These are phyloP conservation scores for Cryoendolithus antarcticus DNA, from an alignment of 2,329 filamentous ascomycete genomes.

Conservation along the genomic window DNA sequence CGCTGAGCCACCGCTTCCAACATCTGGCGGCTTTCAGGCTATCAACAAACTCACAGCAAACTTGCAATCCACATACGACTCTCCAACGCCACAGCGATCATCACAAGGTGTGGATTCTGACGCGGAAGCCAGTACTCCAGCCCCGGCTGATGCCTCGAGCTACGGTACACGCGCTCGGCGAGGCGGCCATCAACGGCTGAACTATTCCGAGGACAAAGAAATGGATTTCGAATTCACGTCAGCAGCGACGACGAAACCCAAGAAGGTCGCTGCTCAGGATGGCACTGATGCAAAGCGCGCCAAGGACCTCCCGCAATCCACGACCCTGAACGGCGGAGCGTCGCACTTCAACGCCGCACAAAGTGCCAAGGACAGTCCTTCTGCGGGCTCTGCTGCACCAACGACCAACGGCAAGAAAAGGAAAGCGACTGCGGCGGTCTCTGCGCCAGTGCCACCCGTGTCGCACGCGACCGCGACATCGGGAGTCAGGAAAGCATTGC, in stretches of 20 bases:
- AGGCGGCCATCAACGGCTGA: constrained; percentile 64
- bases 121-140: not conserved
- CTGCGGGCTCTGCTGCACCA: constrained; percentile 48
- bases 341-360: constrained; percentile 4
- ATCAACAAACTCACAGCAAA: too few species aligned
- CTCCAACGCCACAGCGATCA: not conserved
- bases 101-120: not conserved
- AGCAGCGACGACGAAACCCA: constrained; percentile 23
- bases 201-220: constrained; percentile 93
- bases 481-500: constrained; percentile 10
- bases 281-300: constrained; percentile 8
- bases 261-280: constrained; percentile 21
- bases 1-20: too few species aligned
- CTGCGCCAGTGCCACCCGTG: constrained; percentile 11
- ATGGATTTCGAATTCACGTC: constrained; percentile 64
- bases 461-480: constrained; percentile 13
- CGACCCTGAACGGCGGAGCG: constrained; percentile 7
- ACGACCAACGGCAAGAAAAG: constrained; percentile 61
- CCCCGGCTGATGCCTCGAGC: constrained; percentile 23
- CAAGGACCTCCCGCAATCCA: constrained; percentile 7
- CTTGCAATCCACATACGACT: too few species aligned
- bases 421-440: constrained; percentile 50
- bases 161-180: constrained; percentile 87
- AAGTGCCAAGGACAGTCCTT: constrained; percentile 19
- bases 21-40: too few species aligned